These are phyloP conservation scores for Tylopilus sp. DNA, from an alignment of 768 basidiomycete species.

Conservation along the genomic window DNA sequence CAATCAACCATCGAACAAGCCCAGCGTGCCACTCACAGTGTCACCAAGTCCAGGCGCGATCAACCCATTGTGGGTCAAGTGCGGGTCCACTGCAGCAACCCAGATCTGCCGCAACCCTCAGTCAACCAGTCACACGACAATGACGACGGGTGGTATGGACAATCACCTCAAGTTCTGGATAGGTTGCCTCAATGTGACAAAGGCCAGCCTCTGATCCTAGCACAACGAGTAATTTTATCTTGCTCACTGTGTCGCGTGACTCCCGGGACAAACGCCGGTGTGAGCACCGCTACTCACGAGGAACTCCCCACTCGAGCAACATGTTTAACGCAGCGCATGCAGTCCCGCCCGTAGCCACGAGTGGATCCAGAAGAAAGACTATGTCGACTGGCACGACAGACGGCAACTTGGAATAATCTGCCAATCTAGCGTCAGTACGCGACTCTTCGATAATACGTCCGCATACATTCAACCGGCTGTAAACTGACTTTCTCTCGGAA, in stretches of 20 bases:
- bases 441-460: slow-evolving; percentile 18
- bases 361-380: slow-evolving; percentile 86
- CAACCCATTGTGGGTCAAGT: slow-evolving; percentile 70
- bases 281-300: slow-evolving; percentile 43
- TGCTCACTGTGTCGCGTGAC: slow-evolving; percentile 41
- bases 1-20: not conserved
- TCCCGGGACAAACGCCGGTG: not conserved
- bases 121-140: not conserved
- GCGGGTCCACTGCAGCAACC: slow-evolving; percentile 77
- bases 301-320: slow-evolving; percentile 81
- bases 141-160: not conserved
- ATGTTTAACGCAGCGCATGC: slow-evolving; percentile 84
- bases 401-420: slow-evolving; percentile 91
- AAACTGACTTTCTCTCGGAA: slow-evolving; percentile 84
- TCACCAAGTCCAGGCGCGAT: slow-evolving; percentile 92
- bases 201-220: slow-evolving; percentile 79
- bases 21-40: slow-evolving; percentile 50
- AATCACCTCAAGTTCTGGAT: slow-evolving; percentile 77
- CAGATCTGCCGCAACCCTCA: slow-evolving; percentile 58
- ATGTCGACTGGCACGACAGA: slow-evolving; percentile 69
- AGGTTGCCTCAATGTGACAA: slow-evolving; percentile 54
- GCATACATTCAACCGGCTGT: slow-evolving; percentile 92
- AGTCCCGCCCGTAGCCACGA: slow-evolving; percentile 94
- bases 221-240: slow-evolving; percentile 80
- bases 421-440: not conserved